A percentile compares a stretch with the other conserved stretches of the same genome.
These are phyloP conservation scores for Flaveria robusta DNA, from an alignment of 129 eudicot species.

Conservation along the genomic window DNA sequence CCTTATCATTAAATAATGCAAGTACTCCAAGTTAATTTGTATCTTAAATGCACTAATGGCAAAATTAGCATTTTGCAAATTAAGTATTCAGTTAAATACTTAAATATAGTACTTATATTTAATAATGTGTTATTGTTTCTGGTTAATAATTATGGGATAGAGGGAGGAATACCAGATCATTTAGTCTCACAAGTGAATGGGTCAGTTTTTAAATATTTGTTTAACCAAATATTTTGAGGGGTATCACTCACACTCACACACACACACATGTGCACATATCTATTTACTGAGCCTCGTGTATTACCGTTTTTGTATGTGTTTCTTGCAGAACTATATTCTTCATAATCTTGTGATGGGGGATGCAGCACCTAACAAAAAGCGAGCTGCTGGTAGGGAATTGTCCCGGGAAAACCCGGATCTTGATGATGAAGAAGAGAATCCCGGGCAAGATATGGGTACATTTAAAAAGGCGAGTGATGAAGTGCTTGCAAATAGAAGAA, in stretches of 20 bases:
- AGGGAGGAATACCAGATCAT: too few relatives aligned
- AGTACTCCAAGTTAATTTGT: background rate
- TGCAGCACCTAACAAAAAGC: constrained; percentile 76
- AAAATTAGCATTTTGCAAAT: background rate
- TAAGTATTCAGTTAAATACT: too few relatives aligned
- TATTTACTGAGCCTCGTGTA: background rate
- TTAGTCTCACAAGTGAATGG: too few relatives aligned
- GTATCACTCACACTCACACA: too few relatives aligned
- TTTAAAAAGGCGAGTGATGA: constrained; percentile 81
- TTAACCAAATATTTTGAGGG: background rate
- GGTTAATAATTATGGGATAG: too few relatives aligned
- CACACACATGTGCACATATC: too few relatives aligned
- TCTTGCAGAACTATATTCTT: constrained; percentile 30
- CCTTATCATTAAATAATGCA: background rate
- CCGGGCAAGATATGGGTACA: constrained; percentile 69
- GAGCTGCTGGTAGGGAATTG: constrained; percentile 72
- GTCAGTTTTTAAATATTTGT: background rate
- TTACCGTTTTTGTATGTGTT: background rate
- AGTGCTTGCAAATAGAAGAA: constrained; percentile 74
- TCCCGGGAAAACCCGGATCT: constrained; percentile 84
- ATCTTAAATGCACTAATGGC: background rate
- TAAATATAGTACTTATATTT: too few relatives aligned
- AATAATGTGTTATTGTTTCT: too few relatives aligned
- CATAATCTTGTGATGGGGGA: constrained; percentile 56
- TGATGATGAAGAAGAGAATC: constrained; percentile 70